Base-by-base conservation (phyloP, 345 rosid genomes). In the Passiflora organensis region DNA sequence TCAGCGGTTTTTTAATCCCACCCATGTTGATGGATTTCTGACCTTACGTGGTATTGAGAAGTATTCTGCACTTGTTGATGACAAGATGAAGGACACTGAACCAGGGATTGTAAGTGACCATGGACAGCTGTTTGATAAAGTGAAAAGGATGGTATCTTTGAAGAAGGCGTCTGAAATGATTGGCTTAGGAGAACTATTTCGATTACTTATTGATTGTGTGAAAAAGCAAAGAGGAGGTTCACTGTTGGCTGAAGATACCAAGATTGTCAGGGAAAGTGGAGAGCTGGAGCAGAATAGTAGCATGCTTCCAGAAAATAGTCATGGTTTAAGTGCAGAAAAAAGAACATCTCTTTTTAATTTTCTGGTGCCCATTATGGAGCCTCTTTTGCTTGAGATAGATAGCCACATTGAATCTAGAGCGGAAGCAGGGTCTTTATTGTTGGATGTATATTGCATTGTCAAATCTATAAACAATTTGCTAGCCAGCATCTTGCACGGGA, bases 281-380 rank as follows among this genome's bases (percentile, higher is more conserved):
- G 55, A 38, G 23, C 24, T 62, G 45, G 51, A 64, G 48, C 22
- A 47, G 63, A 62, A 58, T 48, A 67, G 60, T 48, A 63, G 37
- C 59, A 68, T 60, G 38, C 54, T 72, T 51, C 66, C 70, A 44
- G 76, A 70, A n/a, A 68, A 51, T 51, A 66, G 65, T 73, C 64
- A 62, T 59, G 73, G 73, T 70, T 70, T 84, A 65, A 75, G 60
- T 55, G 66, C 71, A 42, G 94, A 93, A 67, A 72, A 78, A 50
- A 77, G 81, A 56, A 85, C 79, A 63, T 77, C 87, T 18, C 76
- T 89, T 55, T 80, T 83, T 76, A 79, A 79, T 67, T 82, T 86
- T 76, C 84, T 84, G 77, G 80, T 82, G 64, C 87, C 80, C 73
- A 81, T 86, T 64, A 77, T 83, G 82, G 91, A 89, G 68, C 99